Evolutionary conservation across 2,329 filamentous ascomycete genomes (phyloP).

Genomic region (Gaeumannomyces sp.): DNA sequence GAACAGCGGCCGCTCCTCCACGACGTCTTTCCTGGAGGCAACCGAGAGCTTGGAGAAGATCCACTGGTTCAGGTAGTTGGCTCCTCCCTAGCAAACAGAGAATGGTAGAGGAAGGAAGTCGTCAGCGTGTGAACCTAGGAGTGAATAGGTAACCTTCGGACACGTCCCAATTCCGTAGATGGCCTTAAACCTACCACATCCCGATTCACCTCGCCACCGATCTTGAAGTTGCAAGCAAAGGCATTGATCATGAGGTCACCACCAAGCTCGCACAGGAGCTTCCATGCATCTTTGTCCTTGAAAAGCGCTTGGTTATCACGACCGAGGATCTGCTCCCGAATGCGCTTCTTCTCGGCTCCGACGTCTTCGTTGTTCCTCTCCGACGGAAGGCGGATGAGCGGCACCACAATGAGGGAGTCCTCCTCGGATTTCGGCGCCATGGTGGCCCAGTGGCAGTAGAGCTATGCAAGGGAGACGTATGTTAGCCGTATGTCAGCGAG

Average conservation of each 20-base stretch:
- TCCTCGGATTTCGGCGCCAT: neutral
- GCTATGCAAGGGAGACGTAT: neutral
- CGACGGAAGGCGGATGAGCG: neutral
- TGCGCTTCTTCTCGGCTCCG: conserved; percentile 31
- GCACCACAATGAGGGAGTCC: neutral
- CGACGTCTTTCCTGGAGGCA: conserved; percentile 31
- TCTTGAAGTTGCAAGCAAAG: conserved; percentile 37
- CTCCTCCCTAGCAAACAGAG: conserved; percentile 25
- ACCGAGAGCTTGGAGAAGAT: conserved; percentile 37
- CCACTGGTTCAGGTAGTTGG: conserved; percentile 40
- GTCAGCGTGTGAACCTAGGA: too few species aligned
- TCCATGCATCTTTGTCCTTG: conserved; percentile 20
- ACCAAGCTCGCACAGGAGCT: conserved; percentile 33
- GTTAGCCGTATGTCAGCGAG: too few species aligned
- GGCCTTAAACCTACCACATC: conserved; percentile 32
- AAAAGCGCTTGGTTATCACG: too few species aligned
- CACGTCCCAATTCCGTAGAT: too few species aligned
- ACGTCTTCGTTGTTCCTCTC: conserved; percentile 15
- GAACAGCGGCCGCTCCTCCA: conserved; percentile 34
- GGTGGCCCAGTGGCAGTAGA: neutral
- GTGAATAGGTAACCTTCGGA: too few species aligned
- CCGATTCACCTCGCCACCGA: conserved; percentile 31
- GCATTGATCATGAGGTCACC: conserved; percentile 43
- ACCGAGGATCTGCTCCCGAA: conserved; percentile 30
- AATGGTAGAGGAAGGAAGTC: too few species aligned